Evolutionary conservation across 768 basidiomycete species (phyloP).

Genomic region (Vishniacozyma victoriae): DNA sequence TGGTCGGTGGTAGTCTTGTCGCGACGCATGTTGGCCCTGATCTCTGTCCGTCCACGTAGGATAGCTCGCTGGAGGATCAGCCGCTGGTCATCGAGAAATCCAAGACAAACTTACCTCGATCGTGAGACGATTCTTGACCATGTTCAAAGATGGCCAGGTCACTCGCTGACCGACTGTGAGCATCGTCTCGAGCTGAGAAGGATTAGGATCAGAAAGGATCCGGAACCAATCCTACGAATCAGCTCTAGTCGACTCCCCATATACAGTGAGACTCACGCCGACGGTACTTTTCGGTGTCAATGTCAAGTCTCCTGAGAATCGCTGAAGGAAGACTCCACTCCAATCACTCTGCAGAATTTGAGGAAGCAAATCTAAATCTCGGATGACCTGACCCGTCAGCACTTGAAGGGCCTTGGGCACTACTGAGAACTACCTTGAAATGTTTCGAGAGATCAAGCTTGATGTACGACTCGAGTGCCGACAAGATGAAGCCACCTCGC

Average conservation of each 20-base stretch:
- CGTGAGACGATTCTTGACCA: conserved; percentile 79
- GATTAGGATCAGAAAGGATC: conserved; percentile 77
- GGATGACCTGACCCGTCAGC: conserved; percentile 59
- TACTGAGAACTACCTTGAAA: conserved; percentile 60
- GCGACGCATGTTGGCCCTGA: conserved; percentile 57
- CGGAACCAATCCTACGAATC: conserved; percentile 67
- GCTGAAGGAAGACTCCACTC: conserved; percentile 92
- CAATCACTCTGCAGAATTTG: conserved; percentile 88
- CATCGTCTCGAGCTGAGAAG: conserved; percentile 74
- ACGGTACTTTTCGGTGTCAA: conserved; percentile 60
- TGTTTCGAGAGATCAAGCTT: conserved; percentile 96
- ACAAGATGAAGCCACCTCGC: conserved; percentile 89
- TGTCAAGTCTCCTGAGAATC: conserved; percentile 59
- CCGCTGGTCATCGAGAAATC: not conserved
- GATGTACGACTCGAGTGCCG: conserved; percentile 87
- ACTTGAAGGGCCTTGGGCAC: not conserved
- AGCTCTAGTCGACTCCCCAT: conserved; percentile 4
- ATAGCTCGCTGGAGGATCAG: conserved; percentile 68
- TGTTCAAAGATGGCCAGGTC: conserved; percentile 93
- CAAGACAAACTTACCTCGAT: conserved; percentile 34
- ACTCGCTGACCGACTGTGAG: conserved; percentile 77
- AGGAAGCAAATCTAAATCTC: conserved; percentile 93
- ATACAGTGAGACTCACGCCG: conserved; percentile 51
- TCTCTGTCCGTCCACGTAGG: conserved; percentile 64
- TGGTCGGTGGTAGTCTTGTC: conserved; percentile 40